Conservation (phyloP, 1,284 basidiomycete species). For the Macrocystidia cucumis region DNA sequence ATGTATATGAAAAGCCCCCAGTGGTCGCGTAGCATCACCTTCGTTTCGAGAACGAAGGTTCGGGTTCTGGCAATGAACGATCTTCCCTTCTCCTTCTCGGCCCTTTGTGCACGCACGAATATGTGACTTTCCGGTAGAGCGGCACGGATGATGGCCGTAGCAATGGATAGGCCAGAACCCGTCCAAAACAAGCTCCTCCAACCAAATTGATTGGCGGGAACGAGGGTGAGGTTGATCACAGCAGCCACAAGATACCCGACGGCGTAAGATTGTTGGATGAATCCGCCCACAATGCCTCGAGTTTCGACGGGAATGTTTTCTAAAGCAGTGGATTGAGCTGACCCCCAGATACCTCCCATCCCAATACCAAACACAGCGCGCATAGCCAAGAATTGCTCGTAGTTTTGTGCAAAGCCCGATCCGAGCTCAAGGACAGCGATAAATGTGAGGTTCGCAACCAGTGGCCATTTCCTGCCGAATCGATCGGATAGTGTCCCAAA, state of each 20-base stretch:
- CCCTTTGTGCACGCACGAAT: constrained; percentile 58
- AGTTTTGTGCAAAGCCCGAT: constrained; percentile 67
- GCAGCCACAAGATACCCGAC: constrained; percentile 56
- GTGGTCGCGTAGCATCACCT: constrained; percentile 75
- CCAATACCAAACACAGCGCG: constrained; percentile 79
- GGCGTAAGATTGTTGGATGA: constrained; percentile 82
- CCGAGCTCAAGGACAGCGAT: constrained; percentile 76
- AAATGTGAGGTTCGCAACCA: constrained; percentile 71
- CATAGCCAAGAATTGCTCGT: constrained; percentile 59
- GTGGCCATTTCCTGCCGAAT: constrained; percentile 90
- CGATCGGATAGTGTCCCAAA: constrained; percentile 81
- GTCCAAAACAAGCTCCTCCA: constrained; percentile 71
- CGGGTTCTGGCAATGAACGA: constrained; percentile 49
- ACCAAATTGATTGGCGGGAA: constrained; percentile 37
- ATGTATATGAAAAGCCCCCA: constrained; percentile 88
- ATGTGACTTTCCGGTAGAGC: constrained; percentile 77
- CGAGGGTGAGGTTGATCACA: constrained; percentile 73
- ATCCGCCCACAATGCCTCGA: constrained; percentile 81
- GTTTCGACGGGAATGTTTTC: constrained; percentile 88
- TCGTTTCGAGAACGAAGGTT: constrained; percentile 67
- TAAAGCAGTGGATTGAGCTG: constrained; percentile 69
- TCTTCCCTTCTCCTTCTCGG: constrained; percentile 33
- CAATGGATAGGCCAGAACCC: constrained; percentile 63
- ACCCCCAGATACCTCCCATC: constrained; percentile 87
- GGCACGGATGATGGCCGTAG: constrained; percentile 68